Evolutionary conservation across 2,329 filamentous ascomycete genomes (phyloP), one percentile per base, ranked within the genome.

Genomic region (Colletotrichum sp.): DNA sequence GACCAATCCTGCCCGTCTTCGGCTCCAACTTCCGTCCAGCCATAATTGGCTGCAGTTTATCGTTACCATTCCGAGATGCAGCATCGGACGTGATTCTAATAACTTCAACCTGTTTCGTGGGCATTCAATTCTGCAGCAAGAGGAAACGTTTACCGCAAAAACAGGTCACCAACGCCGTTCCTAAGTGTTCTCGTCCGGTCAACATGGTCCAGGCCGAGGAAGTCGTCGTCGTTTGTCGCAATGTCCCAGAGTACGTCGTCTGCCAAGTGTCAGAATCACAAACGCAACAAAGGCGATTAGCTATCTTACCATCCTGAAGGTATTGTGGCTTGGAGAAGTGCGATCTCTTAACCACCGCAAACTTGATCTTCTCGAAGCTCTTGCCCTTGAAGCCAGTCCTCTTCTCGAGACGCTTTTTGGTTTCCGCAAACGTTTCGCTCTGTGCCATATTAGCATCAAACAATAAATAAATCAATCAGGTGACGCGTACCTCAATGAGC

Each of bases 301-400:
- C 16, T 83, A 2, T 16, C 93, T 89, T 87, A 98, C 96, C 96
- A 86, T 98, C 97, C 79, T 94, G 92, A 62, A 99, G 88, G 86
- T 97, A 97, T 75, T 92, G 90, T 30, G 96, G 94, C 81, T 94
- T 95, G 52, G 94, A 92, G 84, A 95, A 97, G 56, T 88, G 88
- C 67, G 92, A 89, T 82, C 94, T 89, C 83, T 92, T 89, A 67
- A 98, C 90, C 36, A 98, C 85, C 8, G 96, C 94, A 87, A 99
- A 98, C 85, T 97, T 98, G 85, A 99, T 97, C 89, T 98, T 98
- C 85, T 99, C 96, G 79, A 99, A 96, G 78, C 95, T 95, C 89
- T 99, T 99, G 84, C 97, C 97, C 85, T 98, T 98, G 86, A 99
- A 93, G 30, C 96, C 96, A 1, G 95, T 98, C 74, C 96, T 91